phyloP scores from a whole-genome alignment of 345 rosid genomes.

The Eucalyptus cloeziana region DNA sequence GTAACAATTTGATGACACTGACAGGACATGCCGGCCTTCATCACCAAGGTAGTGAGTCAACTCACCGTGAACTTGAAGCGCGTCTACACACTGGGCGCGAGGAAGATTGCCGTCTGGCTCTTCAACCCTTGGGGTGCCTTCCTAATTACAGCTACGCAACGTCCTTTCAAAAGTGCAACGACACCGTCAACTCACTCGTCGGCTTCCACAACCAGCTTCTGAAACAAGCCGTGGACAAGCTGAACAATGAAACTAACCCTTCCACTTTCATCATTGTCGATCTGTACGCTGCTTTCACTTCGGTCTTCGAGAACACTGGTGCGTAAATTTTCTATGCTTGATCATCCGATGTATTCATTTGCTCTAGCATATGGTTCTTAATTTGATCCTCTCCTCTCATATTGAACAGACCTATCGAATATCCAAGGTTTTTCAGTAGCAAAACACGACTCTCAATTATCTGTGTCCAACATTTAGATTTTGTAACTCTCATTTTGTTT shows the following conservation, averaged over 20 bases:
- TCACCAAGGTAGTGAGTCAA: constrained; percentile 41
- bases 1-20: not conserved
- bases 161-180: constrained; percentile 42
- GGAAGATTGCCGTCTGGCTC: constrained; percentile 30
- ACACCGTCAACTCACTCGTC: constrained; percentile 16
- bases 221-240: constrained; percentile 26
- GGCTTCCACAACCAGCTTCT: constrained; percentile 40
- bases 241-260: constrained; percentile 26
- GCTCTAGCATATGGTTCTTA: not conserved
- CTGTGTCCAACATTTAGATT: not conserved
- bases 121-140: constrained; percentile 78
- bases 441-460: not conserved
- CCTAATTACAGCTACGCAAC: constrained; percentile 21
- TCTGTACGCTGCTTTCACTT: constrained; percentile 46
- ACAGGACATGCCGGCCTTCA: constrained; percentile 39
- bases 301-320: constrained; percentile 17
- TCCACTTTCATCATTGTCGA: constrained; percentile 41
- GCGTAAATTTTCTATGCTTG: not conserved
- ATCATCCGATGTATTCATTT: not conserved
- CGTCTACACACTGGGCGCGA: constrained; percentile 42
- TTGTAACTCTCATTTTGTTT: not conserved
- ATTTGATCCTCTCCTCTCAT: not conserved
- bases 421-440: not conserved
- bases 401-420: not conserved
- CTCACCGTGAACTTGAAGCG: constrained; percentile 26